These are phyloP conservation scores for Tetrapisispora nanseiensis DNA, from an alignment of 805 yeast species.

Conservation along the genomic window DNA sequence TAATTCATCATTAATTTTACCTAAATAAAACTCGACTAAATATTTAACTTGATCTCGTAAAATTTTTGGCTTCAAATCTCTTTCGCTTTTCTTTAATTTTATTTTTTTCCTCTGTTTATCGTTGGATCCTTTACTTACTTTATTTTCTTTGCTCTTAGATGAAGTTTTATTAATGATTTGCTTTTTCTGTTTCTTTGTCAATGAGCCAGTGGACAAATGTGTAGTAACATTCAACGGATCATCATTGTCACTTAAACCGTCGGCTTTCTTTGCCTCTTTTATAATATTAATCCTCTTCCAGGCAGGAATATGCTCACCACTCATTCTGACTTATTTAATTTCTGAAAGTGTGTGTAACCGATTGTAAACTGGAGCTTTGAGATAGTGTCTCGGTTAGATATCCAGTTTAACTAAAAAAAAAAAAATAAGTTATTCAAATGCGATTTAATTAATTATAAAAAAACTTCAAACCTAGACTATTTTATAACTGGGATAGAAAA, in stretches of 20 bases:
- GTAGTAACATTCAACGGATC: constrained; percentile 30
- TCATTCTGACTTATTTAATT: constrained; percentile 6
- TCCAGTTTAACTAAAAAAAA: too few species aligned
- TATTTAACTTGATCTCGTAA: constrained; percentile 29
- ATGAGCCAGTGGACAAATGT: constrained; percentile 28
- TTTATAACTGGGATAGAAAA: too few species aligned
- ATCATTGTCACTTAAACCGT: constrained; percentile 6
- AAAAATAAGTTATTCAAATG: too few species aligned
- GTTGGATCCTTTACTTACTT: constrained; percentile 13
- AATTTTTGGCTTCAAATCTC: constrained; percentile 17
- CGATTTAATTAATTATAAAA: too few species aligned
- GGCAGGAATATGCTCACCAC: constrained; percentile 26
- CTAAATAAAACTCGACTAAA: constrained; percentile 26
- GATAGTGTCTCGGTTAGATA: too few species aligned
- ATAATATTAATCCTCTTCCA: constrained; percentile 28
- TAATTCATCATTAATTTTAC: constrained; percentile 16
- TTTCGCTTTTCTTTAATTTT: constrained; percentile 6
- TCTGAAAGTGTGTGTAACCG: too few species aligned
- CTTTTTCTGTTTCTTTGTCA: constrained; percentile 25
- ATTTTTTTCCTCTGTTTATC: constrained; percentile 6
- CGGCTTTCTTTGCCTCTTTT: constrained; percentile 6
- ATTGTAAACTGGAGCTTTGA: too few species aligned
- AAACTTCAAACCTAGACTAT: too few species aligned
- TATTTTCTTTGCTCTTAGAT: constrained; percentile 9
- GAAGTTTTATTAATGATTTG: constrained; percentile 19